Evolutionary conservation across 1,284 basidiomycete species (phyloP), one percentile per base, ranked within the genome.

Genomic region (Neotropicomus parvogracilis): DNA sequence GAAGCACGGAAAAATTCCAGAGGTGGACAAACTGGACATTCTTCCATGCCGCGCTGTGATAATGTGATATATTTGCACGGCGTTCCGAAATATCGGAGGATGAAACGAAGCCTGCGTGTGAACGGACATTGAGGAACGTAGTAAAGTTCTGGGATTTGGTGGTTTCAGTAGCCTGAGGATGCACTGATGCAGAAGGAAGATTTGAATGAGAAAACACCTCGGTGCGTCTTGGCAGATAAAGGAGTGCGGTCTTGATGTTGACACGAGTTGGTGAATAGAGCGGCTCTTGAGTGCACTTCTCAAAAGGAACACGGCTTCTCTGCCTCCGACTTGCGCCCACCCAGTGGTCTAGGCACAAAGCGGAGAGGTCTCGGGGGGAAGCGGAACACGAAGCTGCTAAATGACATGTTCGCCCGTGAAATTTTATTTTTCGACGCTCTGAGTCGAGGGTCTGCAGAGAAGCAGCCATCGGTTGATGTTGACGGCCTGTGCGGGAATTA

Each of bases 1-100:
- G 64, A 64, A 66, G 52, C 50, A 48, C 43, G 37, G 50, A 44
- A 55, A 59, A 46, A 49, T 62, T 50, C 47, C 46, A 53, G 62
- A 64, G 59, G 44, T 52, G 35, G 47, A 52, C 45, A 33, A 55
- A 58, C 44, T 62, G 37, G 46, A 44, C 39, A 17, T 44, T 26
- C 59, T 62, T 64, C 55, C 44, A 40, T 58, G 38, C 52, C 49
- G 51, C 41, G 43, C 41, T 49, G 49, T 52, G 48, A 59, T 37
- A 62, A 35, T 4, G 28, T 49, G 49, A 46, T 54, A 51, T 52
- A 56, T 63, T 54, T 52, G 27, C 40, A 44, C 33, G 21, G 32
- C 36, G 37, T 55, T 47, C 48, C 46, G 27, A 39, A 48, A 45
- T 44, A 31, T 50, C 48, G 41, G 51, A 38, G n/a, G 40, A 48